Conservation (phyloP, 1,284 basidiomycete genomes). For the Cerioporus squamosus region DNA sequence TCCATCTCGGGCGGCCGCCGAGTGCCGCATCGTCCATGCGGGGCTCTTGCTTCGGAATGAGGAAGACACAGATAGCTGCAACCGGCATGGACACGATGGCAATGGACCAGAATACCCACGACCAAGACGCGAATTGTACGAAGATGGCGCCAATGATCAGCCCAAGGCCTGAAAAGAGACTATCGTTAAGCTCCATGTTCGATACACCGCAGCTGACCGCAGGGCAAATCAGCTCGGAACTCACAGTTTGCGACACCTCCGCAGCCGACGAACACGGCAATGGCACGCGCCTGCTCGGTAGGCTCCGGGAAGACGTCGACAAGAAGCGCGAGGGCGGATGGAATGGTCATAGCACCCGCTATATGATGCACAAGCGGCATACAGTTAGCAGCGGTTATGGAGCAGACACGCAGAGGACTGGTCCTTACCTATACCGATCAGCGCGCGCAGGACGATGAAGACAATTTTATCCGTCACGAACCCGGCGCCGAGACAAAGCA, state of each 20-base stretch:
- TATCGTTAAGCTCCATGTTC: no score
- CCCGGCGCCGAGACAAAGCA: constrained; percentile 43
- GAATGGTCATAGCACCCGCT: constrained; percentile 50
- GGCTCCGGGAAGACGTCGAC: constrained; percentile 50
- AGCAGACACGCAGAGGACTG: no score
- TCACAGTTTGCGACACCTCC: constrained; percentile 49
- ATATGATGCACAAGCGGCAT: not conserved
- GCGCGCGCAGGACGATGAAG: constrained; percentile 46
- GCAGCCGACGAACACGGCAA: constrained; percentile 48
- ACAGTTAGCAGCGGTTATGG: no score
- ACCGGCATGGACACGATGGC: constrained; percentile 43
- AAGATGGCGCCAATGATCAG: constrained; percentile 49
- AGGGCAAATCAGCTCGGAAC: constrained; percentile 7
- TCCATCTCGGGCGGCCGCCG: constrained; percentile 27
- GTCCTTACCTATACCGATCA: constrained; percentile 43
- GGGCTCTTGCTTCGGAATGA: constrained; percentile 36
- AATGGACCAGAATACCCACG: constrained; percentile 52
- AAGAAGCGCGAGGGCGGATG: constrained; percentile 50
- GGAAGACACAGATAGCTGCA: constrained; percentile 37
- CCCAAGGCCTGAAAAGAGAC: constrained; percentile 39
- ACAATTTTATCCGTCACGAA: constrained; percentile 45
- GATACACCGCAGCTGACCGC: not conserved
- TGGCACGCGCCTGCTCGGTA: constrained; percentile 47
- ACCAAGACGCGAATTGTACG: constrained; percentile 44
- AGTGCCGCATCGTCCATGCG: constrained; percentile 8